phyloP scores from a whole-genome alignment of 225 moss, liverwort and hornwort species.

The Pseudisothecium myosuroides region DNA sequence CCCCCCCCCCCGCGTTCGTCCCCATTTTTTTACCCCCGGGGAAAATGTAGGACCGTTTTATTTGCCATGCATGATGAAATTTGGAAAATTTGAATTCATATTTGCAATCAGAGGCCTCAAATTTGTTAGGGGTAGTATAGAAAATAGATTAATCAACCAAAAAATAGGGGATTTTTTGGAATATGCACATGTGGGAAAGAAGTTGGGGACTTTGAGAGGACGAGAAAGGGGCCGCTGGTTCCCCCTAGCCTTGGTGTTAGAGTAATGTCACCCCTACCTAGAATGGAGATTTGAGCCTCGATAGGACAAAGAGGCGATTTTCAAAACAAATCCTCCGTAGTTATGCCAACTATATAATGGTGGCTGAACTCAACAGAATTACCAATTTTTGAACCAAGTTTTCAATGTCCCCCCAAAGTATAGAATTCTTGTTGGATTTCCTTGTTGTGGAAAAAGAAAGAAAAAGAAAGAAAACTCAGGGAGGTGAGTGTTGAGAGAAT shows the following conservation, averaged over 20 bases:
- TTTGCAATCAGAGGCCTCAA: no score
- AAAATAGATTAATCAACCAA: no score
- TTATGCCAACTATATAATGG: accelerated
- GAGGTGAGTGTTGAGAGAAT: neutral
- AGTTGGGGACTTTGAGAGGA: no score
- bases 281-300: accelerated
- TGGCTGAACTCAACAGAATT: accelerated
- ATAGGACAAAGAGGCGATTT: accelerated
- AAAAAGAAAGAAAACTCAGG: neutral
- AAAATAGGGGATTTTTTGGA: no score
- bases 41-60: no score
- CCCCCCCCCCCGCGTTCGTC: no score
- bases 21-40: neutral
- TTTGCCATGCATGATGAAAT: no score
- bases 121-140: no score
- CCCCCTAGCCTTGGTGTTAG: neutral
- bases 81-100: no score
- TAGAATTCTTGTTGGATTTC: neutral
- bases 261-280: accelerated
- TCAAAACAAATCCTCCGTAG: neutral
- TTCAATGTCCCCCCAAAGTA: accelerated
- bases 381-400: neutral
- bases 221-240: no score
- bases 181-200: no score
- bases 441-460: accelerated